phyloP scores from a whole-genome alignment of 2,329 filamentous ascomycete species.

The Verticillium nonalfalfae region DNA sequence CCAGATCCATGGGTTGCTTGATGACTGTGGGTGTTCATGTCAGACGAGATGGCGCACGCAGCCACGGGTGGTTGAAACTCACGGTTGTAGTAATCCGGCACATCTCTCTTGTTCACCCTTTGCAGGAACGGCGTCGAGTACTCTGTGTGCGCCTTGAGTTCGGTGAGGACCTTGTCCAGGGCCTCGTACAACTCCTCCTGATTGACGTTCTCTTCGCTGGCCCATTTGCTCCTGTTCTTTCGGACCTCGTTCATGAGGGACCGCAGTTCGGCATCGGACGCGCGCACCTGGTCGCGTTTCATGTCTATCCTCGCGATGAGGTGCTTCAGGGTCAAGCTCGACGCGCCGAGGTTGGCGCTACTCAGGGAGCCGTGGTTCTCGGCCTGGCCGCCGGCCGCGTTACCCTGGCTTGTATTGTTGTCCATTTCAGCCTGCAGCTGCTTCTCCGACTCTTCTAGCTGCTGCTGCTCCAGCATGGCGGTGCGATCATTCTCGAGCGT shows the following conservation, averaged over 20 bases:
- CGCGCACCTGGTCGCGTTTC: slow-evolving; percentile 82
- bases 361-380: slow-evolving; percentile 83
- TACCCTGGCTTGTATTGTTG: slow-evolving; percentile 47
- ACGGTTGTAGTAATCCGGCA: slow-evolving; percentile 90
- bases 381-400: slow-evolving; percentile 40
- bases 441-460: slow-evolving; percentile 91
- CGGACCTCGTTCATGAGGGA: slow-evolving; percentile 94
- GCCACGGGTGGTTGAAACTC: slow-evolving; percentile 32
- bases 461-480: slow-evolving; percentile 96
- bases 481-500: slow-evolving; percentile 92
- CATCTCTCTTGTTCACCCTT: slow-evolving; percentile 93
- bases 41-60: slow-evolving; percentile 10
- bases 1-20: slow-evolving; percentile 96
- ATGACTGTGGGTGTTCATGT: slow-evolving; percentile 55
- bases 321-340: slow-evolving; percentile 92
- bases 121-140: slow-evolving; percentile 95
- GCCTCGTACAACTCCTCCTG: slow-evolving; percentile 98
- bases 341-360: slow-evolving; percentile 90
- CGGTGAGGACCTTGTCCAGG: slow-evolving; percentile 91
- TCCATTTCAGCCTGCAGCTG: slow-evolving; percentile 96
- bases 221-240: slow-evolving; percentile 98
- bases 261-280: slow-evolving; percentile 87
- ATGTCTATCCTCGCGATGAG: slow-evolving; percentile 92
- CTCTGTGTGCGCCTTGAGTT: slow-evolving; percentile 94
- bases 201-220: slow-evolving; percentile 92